Evolutionary conservation across 2,329 filamentous ascomycete genomes (phyloP), one percentile per base, ranked within the genome.

Genomic region (Alternaria incomplexa): DNA sequence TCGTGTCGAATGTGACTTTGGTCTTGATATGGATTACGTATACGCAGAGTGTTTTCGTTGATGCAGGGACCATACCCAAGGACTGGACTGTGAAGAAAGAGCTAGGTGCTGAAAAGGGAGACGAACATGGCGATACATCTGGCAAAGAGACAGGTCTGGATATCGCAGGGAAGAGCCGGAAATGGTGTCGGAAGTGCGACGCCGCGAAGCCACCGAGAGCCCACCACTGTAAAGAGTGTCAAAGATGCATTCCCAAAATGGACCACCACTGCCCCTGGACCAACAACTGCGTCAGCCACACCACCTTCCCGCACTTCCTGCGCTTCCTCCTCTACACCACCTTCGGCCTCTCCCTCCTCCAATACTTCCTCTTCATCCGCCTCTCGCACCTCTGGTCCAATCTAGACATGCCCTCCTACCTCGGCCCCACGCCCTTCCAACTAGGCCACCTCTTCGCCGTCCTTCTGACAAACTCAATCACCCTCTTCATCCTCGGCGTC

Each of bases 191-290:
- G 68, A 93, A 92, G 78, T 96, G 93, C 79, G 82, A 87, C 51
- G 86, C 87, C 32, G 88, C 88, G 12, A 96, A 96, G 74, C 92
- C 93, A 2, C 88, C 90, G 1, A 85, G 93, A 67, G 88, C 92
- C 1, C 93, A 96, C 83, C 93, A 96, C 83, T 96, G 93, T 81
- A 90, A 89, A 66, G 87, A 87, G 69, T 96, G 92, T 81, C 83
- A 84, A 67, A 88, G 86, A 71, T 93, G 91, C 79, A 87, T 93
- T 52, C 90, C 91, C 40, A 91, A 89, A 80, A 94, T 94, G 91
- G 91, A 94, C 81, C 91, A 93, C 81, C 92, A 96, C 81, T 96
- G 92, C 75, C 91, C 92, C 3, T 96, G 92, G 92, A 95, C 91
- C 4, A 83, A 82, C 64, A 95, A 94, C 80, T 96, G 93, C 82